Evolutionary conservation across 371 early-diverging fungal species (phyloP), one percentile per base, ranked within the genome.

Genomic region (Blastocladiella emersonii): DNA sequence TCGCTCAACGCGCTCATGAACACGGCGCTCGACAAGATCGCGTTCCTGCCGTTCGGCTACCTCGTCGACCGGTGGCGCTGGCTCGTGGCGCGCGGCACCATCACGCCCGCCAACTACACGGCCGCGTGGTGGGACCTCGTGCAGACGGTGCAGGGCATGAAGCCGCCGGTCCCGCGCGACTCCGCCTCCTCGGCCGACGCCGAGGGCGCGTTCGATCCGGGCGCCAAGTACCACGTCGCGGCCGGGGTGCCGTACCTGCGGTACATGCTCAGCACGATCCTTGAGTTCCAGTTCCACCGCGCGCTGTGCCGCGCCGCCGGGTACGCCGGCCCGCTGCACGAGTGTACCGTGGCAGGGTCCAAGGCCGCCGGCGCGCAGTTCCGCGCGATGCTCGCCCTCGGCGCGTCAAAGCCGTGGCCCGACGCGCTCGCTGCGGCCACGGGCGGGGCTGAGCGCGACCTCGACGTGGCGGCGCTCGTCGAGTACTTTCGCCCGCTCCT

Each of bases 261-360:
- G n/a, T 69, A 69, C 64, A 66, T 69, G 41, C 57, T 60, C 10
- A 65, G 65, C 35, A 45, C 7, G n/a, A 35, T 62, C 13, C 30
- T 65, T 37, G 55, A 62, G 57, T 67, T 65, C 62, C 62, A 63
- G 34, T 51, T 69, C 53, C 64, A 69, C 65, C 23, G 30, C 3
- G 56, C 63, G 21, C 56, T 67, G 32, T 69, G 69, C 64, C 49
- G 59, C 19, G 62, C 63, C 3, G 59, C 63, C 30, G 65, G 67
- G 7, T n/a, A n/a, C n/a, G n/a, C n/a, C n/a, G 67, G 67, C 36
- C 67, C 69, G 13, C 43, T 70, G 34, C 68, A 70, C 63, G 68
- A 63, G 30, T 70, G 70, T 49, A 25, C 55, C 23, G 57, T 70
- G 37, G 65, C 53, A 55, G 34, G 39, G 12, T n/a, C 27, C 27